Base-by-base conservation (phyloP, 2,329 filamentous ascomycete species). In the Aaosphaeria pasadenensis region DNA sequence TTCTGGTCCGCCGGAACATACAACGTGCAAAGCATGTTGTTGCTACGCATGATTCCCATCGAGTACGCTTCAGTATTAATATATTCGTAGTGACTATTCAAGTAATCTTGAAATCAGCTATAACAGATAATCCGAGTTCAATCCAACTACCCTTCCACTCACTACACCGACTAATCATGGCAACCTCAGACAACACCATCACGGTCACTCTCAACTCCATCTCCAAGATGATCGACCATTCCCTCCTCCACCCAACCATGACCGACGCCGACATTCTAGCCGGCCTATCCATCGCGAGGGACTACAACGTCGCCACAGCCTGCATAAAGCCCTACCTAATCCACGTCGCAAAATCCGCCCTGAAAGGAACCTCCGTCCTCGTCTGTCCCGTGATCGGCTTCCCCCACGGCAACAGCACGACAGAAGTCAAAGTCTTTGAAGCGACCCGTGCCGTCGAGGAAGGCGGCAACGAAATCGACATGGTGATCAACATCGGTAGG, bases 401-500 rank as follows among this genome's bases (percentile, higher is more conserved):
- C 54, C 82, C 83, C 0, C 78, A 83, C 56, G 81, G 82, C 2
- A 83, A 77, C 62, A 78, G 74, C 54, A 82, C 77, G 1, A 78
- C 76, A 0, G 63, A 69, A 9, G 73, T 78, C 51, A 85, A 85
- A 57, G 74, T 81, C 1, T 64, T 71, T 28, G 82, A 85, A 55
- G 78, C 81, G 0, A 61, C 60, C 0, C 70, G 71, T 1, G 81
- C 80, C 0, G 73, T 72, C 0, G 55, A 66, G 3, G 72, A 71
- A 0, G 81, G 81, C 1, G 81, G 75, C 1, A 54, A 64, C 1
- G 81, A 85, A 59, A 76, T 85, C 28, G 82, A 84, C 59, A 79
- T 84, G 77, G 81, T 84, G 1, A 70, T 84, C 52, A 84, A 85
- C 48, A 63, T 84, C 7, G 82, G 81, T 32, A 83, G 84, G 54